phyloP scores from a whole-genome alignment of 306 rosid species.

The Comarum palustre region DNA sequence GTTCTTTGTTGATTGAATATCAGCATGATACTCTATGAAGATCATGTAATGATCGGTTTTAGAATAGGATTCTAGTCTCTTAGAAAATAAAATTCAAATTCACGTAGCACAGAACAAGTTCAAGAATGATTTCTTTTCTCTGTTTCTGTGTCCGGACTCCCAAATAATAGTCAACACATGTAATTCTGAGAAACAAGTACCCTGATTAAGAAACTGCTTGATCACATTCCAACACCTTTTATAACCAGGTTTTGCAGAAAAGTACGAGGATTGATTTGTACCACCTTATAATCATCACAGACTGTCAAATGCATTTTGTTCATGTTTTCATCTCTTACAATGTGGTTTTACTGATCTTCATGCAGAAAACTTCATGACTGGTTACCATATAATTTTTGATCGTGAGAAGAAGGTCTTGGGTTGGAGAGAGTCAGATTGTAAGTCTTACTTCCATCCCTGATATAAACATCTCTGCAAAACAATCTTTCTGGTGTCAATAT shows the following conservation, averaged over 20 bases:
- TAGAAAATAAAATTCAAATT: background rate
- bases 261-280: background rate
- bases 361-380: conserved; percentile 97
- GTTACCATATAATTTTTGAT: conserved; percentile 70
- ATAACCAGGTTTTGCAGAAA: background rate
- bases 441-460: conserved; percentile 29
- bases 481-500: conserved; percentile 11
- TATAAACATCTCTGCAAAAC: background rate
- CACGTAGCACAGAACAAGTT: background rate
- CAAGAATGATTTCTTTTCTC: background rate
- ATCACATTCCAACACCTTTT: background rate
- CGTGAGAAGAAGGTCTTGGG: conserved; percentile 68
- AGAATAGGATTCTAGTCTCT: background rate
- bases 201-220: background rate
- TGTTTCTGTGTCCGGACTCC: background rate
- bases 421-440: conserved; percentile 74
- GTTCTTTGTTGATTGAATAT: background rate
- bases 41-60: background rate
- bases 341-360: conserved; percentile 20
- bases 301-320: background rate
- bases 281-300: background rate
- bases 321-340: background rate
- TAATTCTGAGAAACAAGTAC: background rate
- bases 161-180: background rate
- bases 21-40: background rate